Evolutionary conservation across 2,329 filamentous ascomycete genomes (phyloP).

Genomic region (Sphaerostilbella broomeana): DNA sequence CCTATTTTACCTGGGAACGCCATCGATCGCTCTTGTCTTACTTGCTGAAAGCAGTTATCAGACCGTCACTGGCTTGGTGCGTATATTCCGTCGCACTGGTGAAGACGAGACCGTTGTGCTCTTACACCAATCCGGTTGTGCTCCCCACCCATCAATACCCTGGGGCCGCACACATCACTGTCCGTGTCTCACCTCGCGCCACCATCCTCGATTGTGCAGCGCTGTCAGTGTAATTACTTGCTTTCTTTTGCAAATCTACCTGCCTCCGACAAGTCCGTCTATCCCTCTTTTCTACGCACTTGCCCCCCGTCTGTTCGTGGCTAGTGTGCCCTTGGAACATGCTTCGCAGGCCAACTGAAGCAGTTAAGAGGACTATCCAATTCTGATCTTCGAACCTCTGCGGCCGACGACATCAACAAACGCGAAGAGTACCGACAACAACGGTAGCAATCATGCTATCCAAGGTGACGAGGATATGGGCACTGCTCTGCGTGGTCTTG

Average conservation of each 20-base stretch:
- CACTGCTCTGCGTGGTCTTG: conserved; percentile 34
- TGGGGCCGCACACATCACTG: not conserved
- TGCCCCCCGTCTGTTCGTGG: too few relatives aligned
- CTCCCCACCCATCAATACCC: not conserved
- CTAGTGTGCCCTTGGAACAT: conserved; percentile 13
- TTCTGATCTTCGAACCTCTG: conserved; percentile 9
- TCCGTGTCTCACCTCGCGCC: conserved; percentile 11
- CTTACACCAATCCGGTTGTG: conserved; percentile 4
- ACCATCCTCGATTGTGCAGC: conserved; percentile 2
- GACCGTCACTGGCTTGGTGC: conserved; percentile 6
- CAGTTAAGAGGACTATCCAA: conserved; percentile 17
- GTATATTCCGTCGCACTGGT: conserved; percentile 1
- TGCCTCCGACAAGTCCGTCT: not conserved
- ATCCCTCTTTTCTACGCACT: not conserved
- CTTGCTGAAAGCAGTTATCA: conserved; percentile 2
- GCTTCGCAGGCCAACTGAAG: conserved; percentile 14
- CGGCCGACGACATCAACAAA: conserved; percentile 1
- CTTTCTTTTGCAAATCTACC: conserved; percentile 8
- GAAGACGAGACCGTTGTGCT: conserved; percentile 10
- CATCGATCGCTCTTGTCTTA: conserved; percentile 1
- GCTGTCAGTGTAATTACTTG: conserved; percentile 4
- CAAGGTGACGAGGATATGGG: conserved; percentile 29
- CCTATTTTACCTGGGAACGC: too few relatives aligned
- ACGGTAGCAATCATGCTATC: conserved; percentile 26
- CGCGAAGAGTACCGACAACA: too few relatives aligned